Percentiles rank a stretch among this genome's conserved stretches.
Evolutionary conservation across 1,284 basidiomycete genomes (phyloP).

Genomic region (Cryptococcus sp.): DNA sequence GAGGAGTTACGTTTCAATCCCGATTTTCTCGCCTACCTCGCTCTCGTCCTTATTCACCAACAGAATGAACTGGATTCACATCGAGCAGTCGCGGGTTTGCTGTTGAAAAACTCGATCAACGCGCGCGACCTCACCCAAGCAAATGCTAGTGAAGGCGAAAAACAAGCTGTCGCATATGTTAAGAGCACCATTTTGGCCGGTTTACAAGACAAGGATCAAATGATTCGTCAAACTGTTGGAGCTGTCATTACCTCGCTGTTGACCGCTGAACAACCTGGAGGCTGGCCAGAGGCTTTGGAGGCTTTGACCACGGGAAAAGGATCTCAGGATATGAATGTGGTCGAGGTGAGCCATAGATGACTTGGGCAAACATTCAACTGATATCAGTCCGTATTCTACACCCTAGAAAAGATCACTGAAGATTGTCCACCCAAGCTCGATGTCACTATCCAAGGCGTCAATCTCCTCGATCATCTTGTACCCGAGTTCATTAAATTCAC

Average conservation of each 20-base stretch:
- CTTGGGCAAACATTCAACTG: neutral
- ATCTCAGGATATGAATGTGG: conserved; percentile 63
- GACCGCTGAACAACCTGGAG: conserved; percentile 74
- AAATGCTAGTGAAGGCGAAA: conserved; percentile 17
- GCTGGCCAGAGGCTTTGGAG: conserved; percentile 88
- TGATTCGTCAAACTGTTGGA: conserved; percentile 86
- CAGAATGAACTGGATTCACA: conserved; percentile 75
- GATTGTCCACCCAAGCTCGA: conserved; percentile 95
- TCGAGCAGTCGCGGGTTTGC: conserved; percentile 89
- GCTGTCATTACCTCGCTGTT: conserved; percentile 86
- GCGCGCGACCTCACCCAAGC: neutral
- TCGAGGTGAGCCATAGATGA: conserved; percentile 66
- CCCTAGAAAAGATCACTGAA: conserved; percentile 92
- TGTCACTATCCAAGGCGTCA: conserved; percentile 74
- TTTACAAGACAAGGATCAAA: conserved; percentile 70
- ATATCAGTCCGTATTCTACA: conserved; percentile 82
- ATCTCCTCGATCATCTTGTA: conserved; percentile 88
- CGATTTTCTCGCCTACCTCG: conserved; percentile 95
- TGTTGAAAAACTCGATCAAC: conserved; percentile 87
- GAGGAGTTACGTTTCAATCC: conserved; percentile 81
- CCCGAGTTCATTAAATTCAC: conserved; percentile 87
- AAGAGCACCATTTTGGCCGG: conserved; percentile 76
- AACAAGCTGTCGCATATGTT: conserved; percentile 59
- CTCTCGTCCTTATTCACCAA: conserved; percentile 75
- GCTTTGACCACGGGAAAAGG: conserved; percentile 74